Base-by-base conservation (phyloP, 2,329 filamentous ascomycete genomes). In the Microdochium nivale region DNA sequence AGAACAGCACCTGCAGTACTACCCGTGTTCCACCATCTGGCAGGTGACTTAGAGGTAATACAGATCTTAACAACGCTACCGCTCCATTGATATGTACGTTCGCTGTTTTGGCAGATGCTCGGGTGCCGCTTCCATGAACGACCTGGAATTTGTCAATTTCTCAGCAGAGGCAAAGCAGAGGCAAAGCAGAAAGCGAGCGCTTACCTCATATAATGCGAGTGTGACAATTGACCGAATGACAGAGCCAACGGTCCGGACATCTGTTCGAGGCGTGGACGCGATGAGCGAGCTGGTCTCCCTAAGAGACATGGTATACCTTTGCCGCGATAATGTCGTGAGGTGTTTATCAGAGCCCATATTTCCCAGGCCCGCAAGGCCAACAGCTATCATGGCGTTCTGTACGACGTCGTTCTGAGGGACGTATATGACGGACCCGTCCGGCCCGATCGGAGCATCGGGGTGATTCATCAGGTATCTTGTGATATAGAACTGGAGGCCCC, bases 201-300 rank as follows among this genome's bases (percentile, higher is more conserved):
- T 59, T 65, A 83, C 80, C 71, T 85, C 81, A 55, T 81, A 85
- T 62, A 83, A 70, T 47, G 80, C 79, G 56, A 85, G 72, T 58
- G 80, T 71, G 43, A 84, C 69, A 27, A 83, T 76, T 8, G 75
- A 66, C 25, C 74, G 71, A 56, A 81, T 70, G 16, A 78, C 70
- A 10, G 76, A 70, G 47, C 74, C 66, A 23, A 75, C 37, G 19
- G 52, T 33, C 58, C 50, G 66, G 64, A 33, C 65, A 58, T 51
- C 61, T 58, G 25, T 65, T 53, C 23, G 66, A 58, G 40, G 40
- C 40, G 32, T 67, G 59, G 51, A 60, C 59, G 52, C 57, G 48
- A 79, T 66, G 7, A 73, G 60, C 52, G 68, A 63, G 5, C 71
- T 68, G 2, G 73, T 76, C 50, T 73, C 67, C 40, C 71, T 73